Conservation (phyloP, 768 basidiomycete species). For the Tulasnella calospora region DNA sequence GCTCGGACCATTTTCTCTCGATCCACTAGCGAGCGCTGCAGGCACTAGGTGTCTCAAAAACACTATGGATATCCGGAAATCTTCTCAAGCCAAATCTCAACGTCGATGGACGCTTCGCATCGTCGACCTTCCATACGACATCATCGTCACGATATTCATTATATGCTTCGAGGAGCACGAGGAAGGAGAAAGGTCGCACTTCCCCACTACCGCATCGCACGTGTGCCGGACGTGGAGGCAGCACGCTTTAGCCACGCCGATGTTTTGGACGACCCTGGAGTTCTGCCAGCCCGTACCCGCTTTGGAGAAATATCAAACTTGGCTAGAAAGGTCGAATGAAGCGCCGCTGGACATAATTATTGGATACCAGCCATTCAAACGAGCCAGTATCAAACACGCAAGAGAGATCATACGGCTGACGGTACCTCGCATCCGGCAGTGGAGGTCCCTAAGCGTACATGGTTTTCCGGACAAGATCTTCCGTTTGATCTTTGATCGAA, state of each 20-base stretch:
- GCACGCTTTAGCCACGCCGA: constrained; percentile 36
- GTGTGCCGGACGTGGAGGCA: neutral
- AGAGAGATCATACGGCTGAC: neutral
- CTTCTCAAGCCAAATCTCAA: neutral
- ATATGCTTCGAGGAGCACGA: neutral
- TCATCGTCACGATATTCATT: neutral
- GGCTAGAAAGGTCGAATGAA: neutral
- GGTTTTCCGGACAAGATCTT: constrained; percentile 25
- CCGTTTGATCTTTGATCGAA: constrained; percentile 55
- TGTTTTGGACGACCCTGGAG: neutral
- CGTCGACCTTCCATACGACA: neutral
- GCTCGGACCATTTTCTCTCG: neutral
- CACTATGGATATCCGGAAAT: neutral
- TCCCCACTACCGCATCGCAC: neutral
- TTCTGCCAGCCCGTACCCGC: neutral
- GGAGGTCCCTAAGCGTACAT: constrained; percentile 38
- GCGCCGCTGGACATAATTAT: neutral
- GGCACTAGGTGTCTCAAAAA: neutral
- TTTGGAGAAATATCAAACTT: neutral
- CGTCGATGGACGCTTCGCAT: neutral
- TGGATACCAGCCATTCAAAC: neutral
- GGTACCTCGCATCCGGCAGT: neutral
- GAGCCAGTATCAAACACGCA: neutral
- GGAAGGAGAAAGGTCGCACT: neutral
- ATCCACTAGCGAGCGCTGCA: too few species aligned